Evolutionary conservation across 352 stramenopile species (phyloP).

Genomic region (Globisporangium megalacanthum): DNA sequence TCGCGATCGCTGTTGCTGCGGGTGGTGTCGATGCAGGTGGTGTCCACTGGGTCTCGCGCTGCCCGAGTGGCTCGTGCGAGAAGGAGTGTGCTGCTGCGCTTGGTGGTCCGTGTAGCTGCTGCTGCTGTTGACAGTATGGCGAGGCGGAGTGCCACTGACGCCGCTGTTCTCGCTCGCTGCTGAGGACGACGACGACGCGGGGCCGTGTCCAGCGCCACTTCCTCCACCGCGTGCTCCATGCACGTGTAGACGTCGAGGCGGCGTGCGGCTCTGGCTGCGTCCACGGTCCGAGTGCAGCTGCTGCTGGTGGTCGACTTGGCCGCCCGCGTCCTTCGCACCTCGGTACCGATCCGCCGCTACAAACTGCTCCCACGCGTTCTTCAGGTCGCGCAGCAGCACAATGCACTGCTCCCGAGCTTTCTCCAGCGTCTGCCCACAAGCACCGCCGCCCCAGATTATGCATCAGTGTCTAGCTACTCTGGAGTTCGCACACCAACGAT

Average conservation of each 20-base stretch:
- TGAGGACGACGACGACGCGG: neutral
- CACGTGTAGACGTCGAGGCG: slow-evolving; percentile 4
- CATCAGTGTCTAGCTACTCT: too few relatives aligned
- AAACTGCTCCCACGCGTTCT: slow-evolving; percentile 20
- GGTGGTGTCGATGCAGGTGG: slow-evolving; percentile 13
- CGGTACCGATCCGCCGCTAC: slow-evolving; percentile 2
- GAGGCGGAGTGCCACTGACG: neutral
- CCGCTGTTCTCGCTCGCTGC: neutral
- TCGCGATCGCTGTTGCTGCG: slow-evolving; percentile 2
- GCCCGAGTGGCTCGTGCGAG: neutral
- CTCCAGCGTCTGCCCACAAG: slow-evolving; percentile 9
- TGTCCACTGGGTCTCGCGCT: slow-evolving; percentile 7
- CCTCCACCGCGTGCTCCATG: neutral
- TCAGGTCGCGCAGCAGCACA: slow-evolving; percentile 11
- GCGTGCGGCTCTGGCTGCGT: slow-evolving; percentile 8
- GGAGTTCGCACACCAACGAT: neutral
- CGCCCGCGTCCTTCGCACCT: neutral
- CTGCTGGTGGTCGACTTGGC: neutral
- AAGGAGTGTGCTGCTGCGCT: neutral
- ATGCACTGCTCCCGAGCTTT: slow-evolving; percentile 14
- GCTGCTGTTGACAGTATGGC: neutral
- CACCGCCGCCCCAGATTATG: too few relatives aligned
- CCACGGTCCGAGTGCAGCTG: slow-evolving; percentile 5
- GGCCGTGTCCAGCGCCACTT: neutral
- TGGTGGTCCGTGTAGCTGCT: neutral